Evolutionary conservation across 106 monocot genomes (phyloP), one percentile per base, ranked within the genome.

Genomic region (Amphibolis antarctica): DNA sequence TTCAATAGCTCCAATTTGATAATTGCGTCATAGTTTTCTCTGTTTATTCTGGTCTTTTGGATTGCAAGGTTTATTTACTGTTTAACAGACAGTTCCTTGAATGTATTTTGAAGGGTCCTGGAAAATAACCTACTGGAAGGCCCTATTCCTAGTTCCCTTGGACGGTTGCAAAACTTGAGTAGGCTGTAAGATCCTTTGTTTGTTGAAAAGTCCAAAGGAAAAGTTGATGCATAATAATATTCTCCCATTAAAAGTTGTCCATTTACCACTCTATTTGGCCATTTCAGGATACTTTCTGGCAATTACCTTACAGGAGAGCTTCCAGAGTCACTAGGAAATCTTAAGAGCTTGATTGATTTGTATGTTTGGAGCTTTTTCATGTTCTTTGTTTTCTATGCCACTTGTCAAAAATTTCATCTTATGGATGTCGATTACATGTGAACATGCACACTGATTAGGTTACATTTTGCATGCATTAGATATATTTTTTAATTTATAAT

Each of bases 311-410:
- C 44, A 23, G 72, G 72, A 1, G 55, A 72, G 27, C 64, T 72
- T 44, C 64, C 72, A 27, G 64, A 65, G 12, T 28, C 72, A 27
- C 30, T 72, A 9, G 63, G 72, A 43, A 72, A 64, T 55, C 64
- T 72, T 43, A 72, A 43, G 46, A 64, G 64, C 47, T 46, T 72
- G 72, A 30, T 15, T 27, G 72, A 72, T 30, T 28, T 72, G 72
- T 72, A 72, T 29, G 72, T 31, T 25, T 29, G 29, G 15, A 58
- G 29, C 10, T 0, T 30, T 9, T 29, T n/a, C 28, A 4, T 30
- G 36, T 58, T 58, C 15, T 22, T 29, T 29, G 15, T 27, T 58
- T 58, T 27, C 28, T 28, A 22, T 29, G n/a, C 4, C 14, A 0
- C 27, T n/a, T 28, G 58, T 13, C 25, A n/a, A 22, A 24, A 53